Percentiles rank a stretch among this genome's conserved stretches.
phyloP scores from a whole-genome alignment of 352 stramenopile species.

The Phytophthora macrochlamydospora region DNA sequence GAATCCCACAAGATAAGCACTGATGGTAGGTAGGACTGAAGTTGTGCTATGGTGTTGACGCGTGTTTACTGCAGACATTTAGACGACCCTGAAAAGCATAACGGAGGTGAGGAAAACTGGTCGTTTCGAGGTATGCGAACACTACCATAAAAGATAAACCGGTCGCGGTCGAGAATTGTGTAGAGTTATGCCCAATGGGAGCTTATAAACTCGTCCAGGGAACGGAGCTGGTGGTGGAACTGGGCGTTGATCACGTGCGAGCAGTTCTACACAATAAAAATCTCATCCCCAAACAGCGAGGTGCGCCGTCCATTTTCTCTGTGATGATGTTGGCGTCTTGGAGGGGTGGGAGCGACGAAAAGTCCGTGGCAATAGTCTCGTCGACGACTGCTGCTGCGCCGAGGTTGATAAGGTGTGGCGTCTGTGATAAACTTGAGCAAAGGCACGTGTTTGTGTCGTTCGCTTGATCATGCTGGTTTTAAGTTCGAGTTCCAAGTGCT shows the following conservation, averaged over 20 bases:
- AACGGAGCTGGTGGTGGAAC: too few species aligned
- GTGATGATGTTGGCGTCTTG: too few species aligned
- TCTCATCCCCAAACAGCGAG: too few species aligned
- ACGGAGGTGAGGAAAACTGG: slow-evolving; percentile 17
- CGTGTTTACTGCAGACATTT: slow-evolving; percentile 6
- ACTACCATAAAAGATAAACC: not conserved
- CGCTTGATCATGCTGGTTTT: slow-evolving; percentile 23
- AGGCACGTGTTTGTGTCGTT: slow-evolving; percentile 33
- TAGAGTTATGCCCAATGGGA: slow-evolving; percentile 24
- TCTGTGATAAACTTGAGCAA: slow-evolving; percentile 50
- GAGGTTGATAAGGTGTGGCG: slow-evolving; percentile 41
- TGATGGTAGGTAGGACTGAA: not conserved
- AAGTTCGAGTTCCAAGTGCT: slow-evolving; percentile 70
- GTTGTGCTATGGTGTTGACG: not conserved
- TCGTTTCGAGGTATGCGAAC: slow-evolving; percentile 1
- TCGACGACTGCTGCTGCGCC: too few species aligned
- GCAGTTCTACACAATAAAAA: too few species aligned
- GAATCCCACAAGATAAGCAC: slow-evolving; percentile 58
- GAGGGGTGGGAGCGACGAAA: too few species aligned
- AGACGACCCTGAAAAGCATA: slow-evolving; percentile 31
- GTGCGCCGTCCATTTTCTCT: too few species aligned
- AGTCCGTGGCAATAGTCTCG: too few species aligned
- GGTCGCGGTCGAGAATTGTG: not conserved
- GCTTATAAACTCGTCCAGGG: slow-evolving; percentile 39
- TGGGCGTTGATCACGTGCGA: too few species aligned